Conservation (phyloP, 176 grass and related monocot genomes). For the Musa beccarii region DNA sequence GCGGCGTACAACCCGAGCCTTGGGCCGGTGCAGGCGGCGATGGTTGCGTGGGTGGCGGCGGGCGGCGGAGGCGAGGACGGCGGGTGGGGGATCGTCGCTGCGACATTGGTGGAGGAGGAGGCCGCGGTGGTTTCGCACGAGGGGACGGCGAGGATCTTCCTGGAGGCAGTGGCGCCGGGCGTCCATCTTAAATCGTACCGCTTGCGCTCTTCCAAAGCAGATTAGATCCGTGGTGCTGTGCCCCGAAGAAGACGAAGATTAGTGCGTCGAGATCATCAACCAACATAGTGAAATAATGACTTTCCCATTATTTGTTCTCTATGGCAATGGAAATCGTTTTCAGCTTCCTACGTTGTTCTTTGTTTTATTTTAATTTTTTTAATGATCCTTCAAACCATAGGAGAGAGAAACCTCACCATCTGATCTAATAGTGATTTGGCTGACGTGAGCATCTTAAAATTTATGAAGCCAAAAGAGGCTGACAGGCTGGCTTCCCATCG, state of each 20-base stretch:
- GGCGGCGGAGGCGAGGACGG: neutral
- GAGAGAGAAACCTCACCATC: too few species aligned
- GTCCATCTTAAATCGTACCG: conserved; percentile 63
- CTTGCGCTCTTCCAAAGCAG: conserved; percentile 29
- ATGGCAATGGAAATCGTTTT: neutral
- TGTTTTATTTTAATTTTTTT: too few species aligned
- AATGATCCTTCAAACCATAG: too few species aligned
- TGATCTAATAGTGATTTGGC: too few species aligned
- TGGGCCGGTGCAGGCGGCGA: conserved; percentile 69
- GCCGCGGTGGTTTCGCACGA: conserved; percentile 52
- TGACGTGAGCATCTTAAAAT: too few species aligned
- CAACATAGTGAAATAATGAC: too few species aligned
- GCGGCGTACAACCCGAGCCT: conserved; percentile 88
- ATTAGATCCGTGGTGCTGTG: neutral
- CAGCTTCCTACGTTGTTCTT: too few species aligned
- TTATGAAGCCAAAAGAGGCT: too few species aligned
- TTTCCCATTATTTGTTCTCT: too few species aligned
- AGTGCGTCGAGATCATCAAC: neutral
- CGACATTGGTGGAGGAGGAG: conserved; percentile 68
- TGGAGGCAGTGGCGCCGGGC: conserved; percentile 47
- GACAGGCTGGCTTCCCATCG: too few species aligned
- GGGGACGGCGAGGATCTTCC: conserved; percentile 59
- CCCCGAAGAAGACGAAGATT: neutral
- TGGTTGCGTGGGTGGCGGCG: conserved; percentile 36
- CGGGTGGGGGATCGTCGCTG: conserved; percentile 35